phyloP scores from a whole-genome alignment of 2,329 filamentous ascomycete species.

The Tolypocladium inflatum region DNA sequence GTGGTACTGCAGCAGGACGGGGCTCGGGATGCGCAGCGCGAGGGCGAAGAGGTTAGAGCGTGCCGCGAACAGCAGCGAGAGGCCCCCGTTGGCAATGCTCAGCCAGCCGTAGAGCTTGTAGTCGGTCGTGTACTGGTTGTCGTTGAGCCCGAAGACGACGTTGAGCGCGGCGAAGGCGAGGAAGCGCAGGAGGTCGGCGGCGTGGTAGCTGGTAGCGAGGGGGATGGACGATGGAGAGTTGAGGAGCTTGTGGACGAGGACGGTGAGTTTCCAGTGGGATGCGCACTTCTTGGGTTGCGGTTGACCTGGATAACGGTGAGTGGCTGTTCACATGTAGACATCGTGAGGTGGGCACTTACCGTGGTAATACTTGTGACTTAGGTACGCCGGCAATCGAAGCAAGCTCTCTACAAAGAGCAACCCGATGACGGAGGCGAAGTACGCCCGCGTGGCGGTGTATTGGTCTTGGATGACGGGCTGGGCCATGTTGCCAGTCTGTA shows the following conservation, averaged over 20 bases:
- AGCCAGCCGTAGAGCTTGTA: constrained; percentile 18
- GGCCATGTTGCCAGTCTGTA: constrained; percentile 1
- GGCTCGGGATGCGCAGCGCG: constrained; percentile 10
- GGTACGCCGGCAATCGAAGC: neutral
- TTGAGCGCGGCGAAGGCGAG: constrained; percentile 11
- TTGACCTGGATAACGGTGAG: neutral
- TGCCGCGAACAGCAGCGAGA: constrained; percentile 12
- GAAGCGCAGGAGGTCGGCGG: constrained; percentile 9
- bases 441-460: constrained; percentile 8
- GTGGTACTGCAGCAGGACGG: constrained; percentile 11
- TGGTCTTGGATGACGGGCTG: constrained; percentile 9
- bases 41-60: constrained; percentile 12
- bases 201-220: constrained; percentile 5
- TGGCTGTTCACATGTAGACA: neutral
- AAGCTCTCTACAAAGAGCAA: constrained; percentile 11
- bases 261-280: neutral
- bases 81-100: constrained; percentile 14
- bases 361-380: neutral
- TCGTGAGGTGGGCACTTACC: neutral
- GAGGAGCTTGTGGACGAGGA: neutral
- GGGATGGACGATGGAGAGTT: neutral
- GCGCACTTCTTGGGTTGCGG: neutral
- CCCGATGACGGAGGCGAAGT: constrained; percentile 10
- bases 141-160: constrained; percentile 11
- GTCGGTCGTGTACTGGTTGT: constrained; percentile 12